Base-by-base conservation (phyloP, 202 grass and related monocot species). In the Saccharum hybrid region DNA sequence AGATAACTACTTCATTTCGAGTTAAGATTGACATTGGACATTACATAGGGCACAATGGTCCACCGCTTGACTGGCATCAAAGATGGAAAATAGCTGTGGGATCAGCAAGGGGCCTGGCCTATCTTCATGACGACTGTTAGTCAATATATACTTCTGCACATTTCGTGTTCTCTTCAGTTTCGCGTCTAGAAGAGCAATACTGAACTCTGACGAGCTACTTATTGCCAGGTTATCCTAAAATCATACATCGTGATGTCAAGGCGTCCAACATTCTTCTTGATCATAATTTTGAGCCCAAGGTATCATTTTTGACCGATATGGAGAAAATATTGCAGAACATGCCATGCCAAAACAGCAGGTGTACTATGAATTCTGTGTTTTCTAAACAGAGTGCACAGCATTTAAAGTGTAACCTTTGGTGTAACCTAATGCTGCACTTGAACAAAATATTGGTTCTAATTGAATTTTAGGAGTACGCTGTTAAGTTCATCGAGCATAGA, bases 191-290 rank as follows among this genome's bases (percentile, higher is more conserved):
- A 38, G 34, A 57, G 19, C 31, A 39, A 11, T 78, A n/a, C 15
- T 63, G 7, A 23, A 16, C 38, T 77, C 26, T 78, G 64, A 48
- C 13, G 1, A 18, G 30, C 13, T 30, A 13, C 12, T 49, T 22
- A 68, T 40, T 88, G 48, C 4, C 75, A 92, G 90, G 90, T 66
- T 80, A 63, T 75, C 90, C 90, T 39, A 92, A 88, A 86, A 89
- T 88, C 78, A 83, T 92, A 46, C 90, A 89, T 72, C 82, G 90
- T 56, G 86, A 92, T 86, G 85, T 92, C 19, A 92, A 92, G 78
- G 83, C 90, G 16, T 86, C 90, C 67, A 92, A 92, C 63, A 89
- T 92, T 76, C 90, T 92, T 75, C 77, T 92, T 51, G 86, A 89
- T 80, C 66, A 59, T 22, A 83, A 76, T 54, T 92, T 92, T 65